These are phyloP conservation scores for Lipomyces sp. DNA, from an alignment of 805 yeast species.

Conservation along the genomic window DNA sequence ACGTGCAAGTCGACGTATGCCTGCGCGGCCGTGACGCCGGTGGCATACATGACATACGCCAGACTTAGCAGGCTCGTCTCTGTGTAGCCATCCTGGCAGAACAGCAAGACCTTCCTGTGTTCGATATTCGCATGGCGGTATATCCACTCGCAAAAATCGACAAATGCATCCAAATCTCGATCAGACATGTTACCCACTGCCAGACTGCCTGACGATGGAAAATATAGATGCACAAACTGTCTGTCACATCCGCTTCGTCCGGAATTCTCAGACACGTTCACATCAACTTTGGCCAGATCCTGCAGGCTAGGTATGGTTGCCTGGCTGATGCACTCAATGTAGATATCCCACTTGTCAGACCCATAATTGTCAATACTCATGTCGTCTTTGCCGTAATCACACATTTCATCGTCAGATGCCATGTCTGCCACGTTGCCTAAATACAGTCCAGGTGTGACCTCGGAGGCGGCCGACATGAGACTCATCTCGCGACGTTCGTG, in stretches of 20 bases:
- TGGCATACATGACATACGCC: constrained; percentile 71
- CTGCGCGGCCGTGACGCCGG: constrained; percentile 63
- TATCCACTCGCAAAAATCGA: constrained; percentile 71
- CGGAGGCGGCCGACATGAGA: constrained; percentile 80
- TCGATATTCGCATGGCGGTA: constrained; percentile 45
- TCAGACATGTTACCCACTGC: constrained; percentile 72
- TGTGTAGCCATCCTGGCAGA: constrained; percentile 90
- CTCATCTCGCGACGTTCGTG: constrained; percentile 84
- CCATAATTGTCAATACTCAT: constrained; percentile 26
- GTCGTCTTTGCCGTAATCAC: constrained; percentile 10
- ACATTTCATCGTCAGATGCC: constrained; percentile 38
- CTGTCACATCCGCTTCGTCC: neutral
- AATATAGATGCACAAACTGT: constrained; percentile 45
- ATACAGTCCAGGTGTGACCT: constrained; percentile 64
- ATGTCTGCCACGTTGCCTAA: constrained; percentile 80
- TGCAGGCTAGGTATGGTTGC: constrained; percentile 32
- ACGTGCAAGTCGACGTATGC: constrained; percentile 69
- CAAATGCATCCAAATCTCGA: constrained; percentile 64
- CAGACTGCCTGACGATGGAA: constrained; percentile 85
- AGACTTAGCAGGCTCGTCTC: constrained; percentile 80
- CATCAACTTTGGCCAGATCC: constrained; percentile 29
- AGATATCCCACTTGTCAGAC: constrained; percentile 43
- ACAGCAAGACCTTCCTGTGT: constrained; percentile 54
- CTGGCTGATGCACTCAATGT: constrained; percentile 44
- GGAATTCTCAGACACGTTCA: constrained; percentile 11